Percentiles rank a stretch among this genome's conserved stretches.
These are phyloP conservation scores for Angomonas ambiguus DNA, from an alignment of 208 protist species.

Conservation along the genomic window DNA sequence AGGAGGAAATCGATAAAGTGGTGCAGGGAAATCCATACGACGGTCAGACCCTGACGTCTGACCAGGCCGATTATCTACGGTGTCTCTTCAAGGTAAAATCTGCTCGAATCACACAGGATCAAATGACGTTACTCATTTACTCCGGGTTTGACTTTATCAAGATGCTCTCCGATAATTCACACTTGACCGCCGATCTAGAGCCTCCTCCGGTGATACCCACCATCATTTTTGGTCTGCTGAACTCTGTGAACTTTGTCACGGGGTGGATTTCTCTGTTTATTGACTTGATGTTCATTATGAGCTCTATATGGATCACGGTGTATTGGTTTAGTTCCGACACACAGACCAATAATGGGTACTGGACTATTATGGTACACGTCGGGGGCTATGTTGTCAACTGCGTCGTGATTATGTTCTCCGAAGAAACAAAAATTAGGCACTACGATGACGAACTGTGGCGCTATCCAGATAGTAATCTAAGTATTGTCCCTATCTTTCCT, in stretches of 20 bases:
- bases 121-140: constrained; percentile 67
- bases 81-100: constrained; percentile 55
- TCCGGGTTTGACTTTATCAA: constrained; percentile 81
- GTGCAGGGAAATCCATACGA: constrained; percentile 41
- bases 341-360: constrained; percentile 53
- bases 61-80: constrained; percentile 57
- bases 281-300: constrained; percentile 35
- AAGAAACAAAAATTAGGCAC: constrained; percentile 58
- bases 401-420: constrained; percentile 49
- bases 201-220: constrained; percentile 15
- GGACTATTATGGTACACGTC: constrained; percentile 75
- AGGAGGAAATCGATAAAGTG: constrained; percentile 62
- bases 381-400: constrained; percentile 64
- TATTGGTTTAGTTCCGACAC: constrained; percentile 38
- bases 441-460: constrained; percentile 61
- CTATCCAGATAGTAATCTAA: constrained; percentile 68
- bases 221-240: constrained; percentile 17
- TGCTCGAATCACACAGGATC: constrained; percentile 44
- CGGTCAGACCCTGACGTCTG: constrained; percentile 32
- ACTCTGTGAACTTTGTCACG: constrained; percentile 18
- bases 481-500: constrained; percentile 66
- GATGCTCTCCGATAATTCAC: constrained; percentile 67
- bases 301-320: constrained; percentile 47
- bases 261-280: constrained; percentile 51
- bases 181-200: constrained; percentile 44